phyloP scores from a whole-genome alignment of 2,329 filamentous ascomycete genomes.

The Tolypocladium ovalisporum region DNA sequence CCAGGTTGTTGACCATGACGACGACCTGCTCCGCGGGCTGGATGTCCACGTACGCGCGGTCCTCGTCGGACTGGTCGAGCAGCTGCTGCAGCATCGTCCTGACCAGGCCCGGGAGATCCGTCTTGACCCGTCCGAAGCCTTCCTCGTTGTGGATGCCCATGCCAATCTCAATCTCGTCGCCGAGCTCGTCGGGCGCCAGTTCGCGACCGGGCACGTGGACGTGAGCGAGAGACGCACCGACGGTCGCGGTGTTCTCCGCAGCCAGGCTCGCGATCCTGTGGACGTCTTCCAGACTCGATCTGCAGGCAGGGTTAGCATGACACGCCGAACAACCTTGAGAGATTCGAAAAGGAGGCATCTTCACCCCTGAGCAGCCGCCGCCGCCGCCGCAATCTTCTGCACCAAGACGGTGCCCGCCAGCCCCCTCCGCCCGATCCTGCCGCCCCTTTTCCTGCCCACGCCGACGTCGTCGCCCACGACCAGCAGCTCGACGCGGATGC shows the following conservation, averaged over 20 bases:
- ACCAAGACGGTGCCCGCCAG: constrained; percentile 52
- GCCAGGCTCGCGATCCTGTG: not conserved
- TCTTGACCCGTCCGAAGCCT: not conserved
- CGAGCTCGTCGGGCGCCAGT: not conserved
- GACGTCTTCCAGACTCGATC: not conserved
- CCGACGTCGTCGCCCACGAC: constrained; percentile 66
- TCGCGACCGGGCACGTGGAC: not conserved
- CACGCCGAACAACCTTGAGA: not conserved
- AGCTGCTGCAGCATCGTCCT: not conserved
- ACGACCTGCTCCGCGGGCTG: not conserved
- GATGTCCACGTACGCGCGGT: not conserved
- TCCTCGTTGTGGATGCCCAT: not conserved
- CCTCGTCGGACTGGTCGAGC: not conserved
- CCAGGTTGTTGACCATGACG: not conserved
- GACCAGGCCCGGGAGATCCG: not conserved
- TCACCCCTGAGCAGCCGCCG: constrained; percentile 28
- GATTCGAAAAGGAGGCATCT: no score
- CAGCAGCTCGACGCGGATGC: constrained; percentile 20
- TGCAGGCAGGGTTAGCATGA: not conserved
- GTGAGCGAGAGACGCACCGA: not conserved
- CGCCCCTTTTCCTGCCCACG: constrained; percentile 33
- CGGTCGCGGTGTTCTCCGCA: not conserved
- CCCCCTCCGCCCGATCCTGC: not conserved
- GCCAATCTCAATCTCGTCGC: not conserved
- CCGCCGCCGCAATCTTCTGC: constrained; percentile 52